phyloP scores from a whole-genome alignment of 2,329 filamentous ascomycete genomes.

The Ophiocordyceps camponoti-floridani region DNA sequence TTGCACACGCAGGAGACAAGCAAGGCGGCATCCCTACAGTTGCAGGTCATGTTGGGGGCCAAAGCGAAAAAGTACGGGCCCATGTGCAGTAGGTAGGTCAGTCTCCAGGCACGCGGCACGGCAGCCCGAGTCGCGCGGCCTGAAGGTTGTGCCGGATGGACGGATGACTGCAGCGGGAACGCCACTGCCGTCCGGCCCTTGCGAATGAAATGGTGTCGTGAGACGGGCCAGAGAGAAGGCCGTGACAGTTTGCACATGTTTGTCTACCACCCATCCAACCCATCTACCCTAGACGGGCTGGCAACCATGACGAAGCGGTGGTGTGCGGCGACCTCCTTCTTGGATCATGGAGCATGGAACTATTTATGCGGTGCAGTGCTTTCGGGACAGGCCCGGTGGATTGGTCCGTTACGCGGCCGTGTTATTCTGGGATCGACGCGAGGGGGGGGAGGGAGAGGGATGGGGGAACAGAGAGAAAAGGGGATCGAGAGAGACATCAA shows the following conservation, averaged over 20 bases:
- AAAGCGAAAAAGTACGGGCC: not conserved
- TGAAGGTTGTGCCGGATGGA: conserved; percentile 1
- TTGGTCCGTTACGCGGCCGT: not conserved
- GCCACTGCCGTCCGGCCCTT: not conserved
- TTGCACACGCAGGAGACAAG: not conserved
- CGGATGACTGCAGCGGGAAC: conserved; percentile 1
- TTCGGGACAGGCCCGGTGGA: not conserved
- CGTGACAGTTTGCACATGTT: not conserved
- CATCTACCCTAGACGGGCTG: not conserved
- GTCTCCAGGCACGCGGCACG: not conserved
- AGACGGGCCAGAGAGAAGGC: no score
- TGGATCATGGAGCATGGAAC: not conserved
- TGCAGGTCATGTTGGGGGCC: not conserved
- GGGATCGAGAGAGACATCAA: not conserved
- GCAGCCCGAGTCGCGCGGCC: conserved; percentile 1
- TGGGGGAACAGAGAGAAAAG: not conserved
- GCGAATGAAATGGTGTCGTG: not conserved
- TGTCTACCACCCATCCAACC: no score
- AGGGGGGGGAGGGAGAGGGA: not conserved
- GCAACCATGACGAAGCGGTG: not conserved
- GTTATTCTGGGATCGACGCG: not conserved
- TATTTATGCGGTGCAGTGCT: not conserved
- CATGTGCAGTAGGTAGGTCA: no score
- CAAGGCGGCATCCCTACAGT: not conserved
- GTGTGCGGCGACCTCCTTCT: not conserved